Base-by-base conservation (phyloP, 106 monocot species). In the Dendrobium officinale region DNA sequence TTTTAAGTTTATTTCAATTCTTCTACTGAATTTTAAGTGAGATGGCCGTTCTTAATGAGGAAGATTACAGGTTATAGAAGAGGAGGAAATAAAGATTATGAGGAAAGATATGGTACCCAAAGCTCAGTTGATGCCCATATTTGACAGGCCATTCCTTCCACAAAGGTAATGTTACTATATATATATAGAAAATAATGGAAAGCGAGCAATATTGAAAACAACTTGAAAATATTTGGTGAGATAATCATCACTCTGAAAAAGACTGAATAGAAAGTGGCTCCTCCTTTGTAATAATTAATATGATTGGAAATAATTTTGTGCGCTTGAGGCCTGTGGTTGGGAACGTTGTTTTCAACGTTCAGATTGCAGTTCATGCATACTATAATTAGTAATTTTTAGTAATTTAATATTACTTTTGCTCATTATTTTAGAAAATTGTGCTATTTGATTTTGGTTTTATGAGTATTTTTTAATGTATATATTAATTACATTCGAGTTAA, bases 61-160 rank as follows among this genome's bases (percentile, higher is more conserved):
- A 18, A 55, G 18, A 18, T 2, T 81, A 76, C 84, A 91, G 91
- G 85, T 87, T 15, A 85, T 92, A 47, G 89, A 92, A 79, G 89
- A 92, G 77, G 89, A 89, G 66, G 89, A 92, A 79, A 85, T 92
- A n/a, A 92, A 83, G 78, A 77, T 80, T 2, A 77, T 89, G 85
- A 92, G 91, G 77, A 92, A 89, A 73, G 91, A 89, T 70, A 92
- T 92, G 91, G 85, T 92, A 15, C 91, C 89, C 27, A 92, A 87
- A 80, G 91, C 91, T 51, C 91, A 92, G 84, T 75, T 92, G 59
- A 92, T 92, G 91, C 91, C 91, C 26, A 24, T 83, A 20, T 92
- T 92, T 75, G 85, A 92, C 77, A 83, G 81, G 26, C 91, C 91
- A 55, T 89, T 92, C 79, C 56, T 79, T 67, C 91, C 91, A 68